A percentile compares a stretch with the other conserved stretches of the same genome.
phyloP scores from a whole-genome alignment of 1,284 basidiomycete genomes.

The Sanghuangporus sanghuang region DNA sequence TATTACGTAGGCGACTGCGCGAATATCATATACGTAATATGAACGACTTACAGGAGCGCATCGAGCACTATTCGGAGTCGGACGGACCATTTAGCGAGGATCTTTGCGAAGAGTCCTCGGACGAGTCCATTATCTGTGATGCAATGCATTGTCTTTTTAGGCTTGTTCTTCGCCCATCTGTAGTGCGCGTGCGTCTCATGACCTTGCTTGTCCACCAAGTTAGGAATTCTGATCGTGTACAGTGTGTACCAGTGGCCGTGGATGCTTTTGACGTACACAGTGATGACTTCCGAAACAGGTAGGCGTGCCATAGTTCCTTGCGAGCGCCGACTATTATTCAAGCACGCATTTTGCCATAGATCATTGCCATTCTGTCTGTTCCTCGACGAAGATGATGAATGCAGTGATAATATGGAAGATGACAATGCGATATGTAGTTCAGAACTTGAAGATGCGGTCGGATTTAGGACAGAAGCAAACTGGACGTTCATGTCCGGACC shows the following conservation, averaged over 20 bases:
- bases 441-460: background rate
- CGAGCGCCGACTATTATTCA: background rate
- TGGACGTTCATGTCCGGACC: background rate
- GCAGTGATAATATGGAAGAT: background rate
- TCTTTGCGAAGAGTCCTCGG: constrained; percentile 2
- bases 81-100: background rate
- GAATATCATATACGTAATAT: background rate
- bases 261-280: background rate
- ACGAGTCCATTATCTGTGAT: constrained; percentile 34
- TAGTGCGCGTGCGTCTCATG: constrained; percentile 44
- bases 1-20: constrained; percentile 5
- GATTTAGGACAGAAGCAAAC: background rate
- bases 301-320: background rate
- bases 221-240: background rate
- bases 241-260: background rate
- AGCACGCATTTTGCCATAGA: background rate
- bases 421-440: background rate
- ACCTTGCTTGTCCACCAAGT: background rate
- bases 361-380: background rate
- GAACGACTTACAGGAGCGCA: constrained; percentile 6
- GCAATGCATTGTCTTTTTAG: constrained; percentile 47
- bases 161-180: constrained; percentile 35
- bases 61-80: background rate
- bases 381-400: background rate
- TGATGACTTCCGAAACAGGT: background rate